Base-by-base conservation (phyloP, 331 rosid species). In the Dryas integrifolia region DNA sequence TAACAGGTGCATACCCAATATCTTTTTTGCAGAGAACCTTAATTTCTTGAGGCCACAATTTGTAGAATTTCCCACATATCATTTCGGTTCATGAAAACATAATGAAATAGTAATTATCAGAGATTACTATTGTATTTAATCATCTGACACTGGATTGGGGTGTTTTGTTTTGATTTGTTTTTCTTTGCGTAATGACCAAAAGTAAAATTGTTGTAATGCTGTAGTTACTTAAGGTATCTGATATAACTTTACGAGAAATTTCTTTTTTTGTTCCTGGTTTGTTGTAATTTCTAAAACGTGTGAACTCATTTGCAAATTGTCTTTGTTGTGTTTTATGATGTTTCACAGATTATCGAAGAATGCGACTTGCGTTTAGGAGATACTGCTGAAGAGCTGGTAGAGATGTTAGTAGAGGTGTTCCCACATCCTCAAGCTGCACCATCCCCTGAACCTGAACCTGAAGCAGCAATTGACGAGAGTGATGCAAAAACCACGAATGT, bases 371-470 rank as follows among this genome's bases (percentile, higher is more conserved):
- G 92, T 18, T 83, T 84, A 39, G 81, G 84, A 40, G 87, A 81
- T 3, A 81, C 61, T 24, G 77, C 73, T 0, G 48, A 72, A 11
- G 94, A 87, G 77, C 78, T 89, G 10, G 65, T 74, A 58, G 85
- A 82, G 73, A 44, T 85, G 84, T 90, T 91, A 58, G 72, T 21
- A 65, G 79, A 80, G 9, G 84, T 78, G 63, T 83, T 89, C 70
- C 88, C 90, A 0, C 55, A 79, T 0, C 80, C 79, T 7, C 81
- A 72, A 16, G 65, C 7, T 9, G 35, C 67, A 26, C 53, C 11
- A 55, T 48, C 66, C 7, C 48, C 59, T 3, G 81, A 79, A 7
- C 48, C 69, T 2, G 83, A 79, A 50, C 35, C 15, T 58, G 9
- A 40, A 26, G 88, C 51, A 43, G 60, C 30, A 47, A 65, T 35